These are phyloP conservation scores for Sugiyamaella xylanicola DNA, from an alignment of 1,139 yeast genomes.

Conservation along the genomic window DNA sequence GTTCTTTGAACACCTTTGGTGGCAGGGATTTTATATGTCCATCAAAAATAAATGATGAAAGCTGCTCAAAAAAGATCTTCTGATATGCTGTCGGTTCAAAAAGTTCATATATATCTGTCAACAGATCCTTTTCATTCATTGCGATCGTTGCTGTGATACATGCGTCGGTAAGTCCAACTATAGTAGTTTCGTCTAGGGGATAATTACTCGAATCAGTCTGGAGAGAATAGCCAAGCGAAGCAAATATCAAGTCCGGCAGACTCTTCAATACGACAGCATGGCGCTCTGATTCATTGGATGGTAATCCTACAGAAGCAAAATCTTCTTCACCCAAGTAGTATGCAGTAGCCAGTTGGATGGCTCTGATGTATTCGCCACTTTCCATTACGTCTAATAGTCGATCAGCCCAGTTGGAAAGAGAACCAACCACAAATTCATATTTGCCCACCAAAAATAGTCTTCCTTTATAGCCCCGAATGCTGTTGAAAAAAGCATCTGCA, in stretches of 20 bases:
- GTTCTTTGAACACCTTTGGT: slow-evolving; percentile 60
- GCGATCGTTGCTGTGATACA: slow-evolving; percentile 48
- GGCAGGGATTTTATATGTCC: slow-evolving; percentile 55
- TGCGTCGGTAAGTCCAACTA: slow-evolving; percentile 41
- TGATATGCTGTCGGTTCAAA: slow-evolving; percentile 40
- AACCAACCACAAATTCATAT: slow-evolving; percentile 56
- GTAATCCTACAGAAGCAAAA: slow-evolving; percentile 53
- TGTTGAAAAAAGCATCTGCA: slow-evolving; percentile 43
- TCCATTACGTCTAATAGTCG: slow-evolving; percentile 53
- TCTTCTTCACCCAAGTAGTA: slow-evolving; percentile 58
- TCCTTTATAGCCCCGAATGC: slow-evolving; percentile 49
- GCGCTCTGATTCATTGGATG: slow-evolving; percentile 50
- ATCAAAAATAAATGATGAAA: slow-evolving; percentile 53
- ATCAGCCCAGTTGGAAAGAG: slow-evolving; percentile 76
- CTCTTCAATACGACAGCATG: slow-evolving; percentile 56
- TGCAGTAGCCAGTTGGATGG: slow-evolving; percentile 56
- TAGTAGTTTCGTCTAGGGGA: slow-evolving; percentile 12
- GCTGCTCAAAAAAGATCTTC: slow-evolving; percentile 51
- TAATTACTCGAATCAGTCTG: slow-evolving; percentile 28
- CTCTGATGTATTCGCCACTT: slow-evolving; percentile 53
- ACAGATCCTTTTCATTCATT: slow-evolving; percentile 46
- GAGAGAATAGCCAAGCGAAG: slow-evolving; percentile 50
- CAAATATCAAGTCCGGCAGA: slow-evolving; percentile 57
- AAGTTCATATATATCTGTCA: slow-evolving; percentile 58
- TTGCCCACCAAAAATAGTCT: slow-evolving; percentile 54